Evolutionary conservation across 2,329 filamentous ascomycete genomes (phyloP).

Genomic region (Chrysoporthe cubensis): DNA sequence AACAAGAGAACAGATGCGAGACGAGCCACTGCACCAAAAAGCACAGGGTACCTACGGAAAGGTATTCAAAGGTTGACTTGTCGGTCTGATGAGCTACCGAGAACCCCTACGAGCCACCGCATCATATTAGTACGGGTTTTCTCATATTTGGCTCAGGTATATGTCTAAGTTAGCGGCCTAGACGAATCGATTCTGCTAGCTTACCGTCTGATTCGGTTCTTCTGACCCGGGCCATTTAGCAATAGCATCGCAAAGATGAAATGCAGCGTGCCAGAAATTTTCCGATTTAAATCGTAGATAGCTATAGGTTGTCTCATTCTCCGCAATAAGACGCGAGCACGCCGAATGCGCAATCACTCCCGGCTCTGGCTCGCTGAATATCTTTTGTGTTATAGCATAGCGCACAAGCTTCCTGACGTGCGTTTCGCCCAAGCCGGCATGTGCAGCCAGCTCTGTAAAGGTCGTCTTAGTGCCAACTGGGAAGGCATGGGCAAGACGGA

Average conservation of each 20-base stretch:
- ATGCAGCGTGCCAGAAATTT: conserved; percentile 13
- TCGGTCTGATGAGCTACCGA: conserved; percentile 10
- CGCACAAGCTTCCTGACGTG: conserved; percentile 39
- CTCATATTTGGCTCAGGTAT: not conserved
- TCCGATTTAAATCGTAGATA: conserved; percentile 8
- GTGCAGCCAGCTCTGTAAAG: conserved; percentile 25
- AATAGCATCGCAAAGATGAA: conserved; percentile 17
- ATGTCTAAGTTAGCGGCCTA: no score
- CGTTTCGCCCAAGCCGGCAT: conserved; percentile 28
- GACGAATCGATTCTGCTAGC: not conserved
- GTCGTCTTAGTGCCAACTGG: conserved; percentile 29
- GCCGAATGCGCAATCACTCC: conserved; percentile 32
- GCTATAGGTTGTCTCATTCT: conserved; percentile 16
- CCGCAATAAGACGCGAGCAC: conserved; percentile 31
- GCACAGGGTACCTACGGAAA: no score
- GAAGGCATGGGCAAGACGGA: conserved; percentile 25
- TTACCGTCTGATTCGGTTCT: conserved; percentile 17
- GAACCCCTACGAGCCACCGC: not conserved
- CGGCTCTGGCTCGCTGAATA: conserved; percentile 37
- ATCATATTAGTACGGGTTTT: not conserved
- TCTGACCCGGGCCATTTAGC: conserved; percentile 16
- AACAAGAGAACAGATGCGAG: no score
- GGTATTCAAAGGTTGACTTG: conserved; percentile 12
- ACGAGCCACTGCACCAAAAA: no score
- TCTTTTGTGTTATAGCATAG: conserved; percentile 39